Percentiles rank a stretch among this genome's conserved stretches.
phyloP scores from a whole-genome alignment of 495 filamentous ascomycete genomes.

The Lasiosphaeria miniovina region DNA sequence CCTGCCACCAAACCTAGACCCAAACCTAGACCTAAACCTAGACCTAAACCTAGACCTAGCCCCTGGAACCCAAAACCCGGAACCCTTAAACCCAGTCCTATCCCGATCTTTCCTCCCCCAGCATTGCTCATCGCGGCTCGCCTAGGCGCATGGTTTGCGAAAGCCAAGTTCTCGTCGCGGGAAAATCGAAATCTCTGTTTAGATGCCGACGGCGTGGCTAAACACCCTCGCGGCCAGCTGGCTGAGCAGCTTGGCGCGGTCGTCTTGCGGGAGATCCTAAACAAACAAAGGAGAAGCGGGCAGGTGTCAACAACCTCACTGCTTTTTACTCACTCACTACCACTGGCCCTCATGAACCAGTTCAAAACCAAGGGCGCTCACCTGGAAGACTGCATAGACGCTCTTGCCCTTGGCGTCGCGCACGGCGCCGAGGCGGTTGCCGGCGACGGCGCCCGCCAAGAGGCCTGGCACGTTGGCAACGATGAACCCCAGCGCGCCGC shows the following conservation, averaged over 20 bases:
- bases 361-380: conserved; percentile 21
- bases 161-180: not conserved
- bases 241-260: conserved; percentile 73
- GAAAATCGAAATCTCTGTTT: conserved; percentile 2
- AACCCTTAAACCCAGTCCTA: too few species aligned
- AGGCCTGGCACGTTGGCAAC: conserved; percentile 87
- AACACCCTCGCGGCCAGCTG: conserved; percentile 74
- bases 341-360: not conserved
- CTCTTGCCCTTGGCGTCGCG: conserved; percentile 90
- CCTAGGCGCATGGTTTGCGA: too few species aligned
- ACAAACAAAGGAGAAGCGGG: not conserved
- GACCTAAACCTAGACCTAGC: too few species aligned
- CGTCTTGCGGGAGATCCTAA: conserved; percentile 70
- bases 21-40: not conserved
- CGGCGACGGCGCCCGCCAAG: conserved; percentile 86
- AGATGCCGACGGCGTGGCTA: conserved; percentile 50
- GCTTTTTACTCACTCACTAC: not conserved
- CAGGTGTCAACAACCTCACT: conserved; percentile 10
- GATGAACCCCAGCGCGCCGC: conserved; percentile 91
- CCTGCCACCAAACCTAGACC: not conserved
- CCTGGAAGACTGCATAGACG: conserved; percentile 84
- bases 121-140: too few species aligned
- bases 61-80: too few species aligned
- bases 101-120: too few species aligned
- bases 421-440: conserved; percentile 83